Evolutionary conservation across 2,329 filamentous ascomycete genomes (phyloP).

Genomic region (Pestalotiopsis sp.): DNA sequence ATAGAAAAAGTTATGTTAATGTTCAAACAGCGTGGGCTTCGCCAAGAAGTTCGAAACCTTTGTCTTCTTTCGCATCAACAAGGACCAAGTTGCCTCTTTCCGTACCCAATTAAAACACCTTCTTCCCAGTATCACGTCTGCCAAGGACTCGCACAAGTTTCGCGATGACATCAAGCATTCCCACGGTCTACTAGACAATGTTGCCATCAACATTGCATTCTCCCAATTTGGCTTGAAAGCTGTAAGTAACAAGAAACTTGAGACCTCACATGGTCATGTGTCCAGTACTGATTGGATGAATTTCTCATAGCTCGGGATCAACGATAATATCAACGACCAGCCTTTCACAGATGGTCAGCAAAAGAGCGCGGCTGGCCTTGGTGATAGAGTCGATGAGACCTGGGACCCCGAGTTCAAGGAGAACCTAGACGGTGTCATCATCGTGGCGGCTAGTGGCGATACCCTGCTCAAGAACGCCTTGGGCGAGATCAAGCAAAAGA

Average conservation of each 20-base stretch:
- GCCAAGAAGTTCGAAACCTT: constrained; percentile 8
- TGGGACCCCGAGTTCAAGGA: constrained; percentile 36
- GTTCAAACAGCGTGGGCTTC: neutral
- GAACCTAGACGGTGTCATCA: constrained; percentile 38
- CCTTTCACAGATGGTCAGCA: constrained; percentile 39
- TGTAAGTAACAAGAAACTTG: constrained; percentile 16
- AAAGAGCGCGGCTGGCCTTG: constrained; percentile 29
- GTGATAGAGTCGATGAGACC: constrained; percentile 26
- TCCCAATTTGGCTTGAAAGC: constrained; percentile 26
- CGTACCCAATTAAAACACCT: neutral
- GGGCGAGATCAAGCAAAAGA: constrained; percentile 27
- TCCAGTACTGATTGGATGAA: neutral
- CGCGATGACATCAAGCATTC: neutral
- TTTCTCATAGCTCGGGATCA: constrained; percentile 26
- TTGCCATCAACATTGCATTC: constrained; percentile 28
- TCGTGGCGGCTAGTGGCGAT: constrained; percentile 34
- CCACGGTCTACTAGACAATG: constrained; percentile 6
- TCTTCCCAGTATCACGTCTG: neutral
- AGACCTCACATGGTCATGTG: neutral
- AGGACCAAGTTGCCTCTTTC: neutral
- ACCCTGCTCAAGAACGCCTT: constrained; percentile 29
- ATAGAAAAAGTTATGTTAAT: neutral
- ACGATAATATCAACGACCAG: constrained; percentile 32
- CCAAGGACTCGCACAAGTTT: neutral
- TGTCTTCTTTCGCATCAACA: constrained; percentile 9